Base-by-base conservation (phyloP, 345 rosid species). In the Cardiospermum halicacabum region DNA sequence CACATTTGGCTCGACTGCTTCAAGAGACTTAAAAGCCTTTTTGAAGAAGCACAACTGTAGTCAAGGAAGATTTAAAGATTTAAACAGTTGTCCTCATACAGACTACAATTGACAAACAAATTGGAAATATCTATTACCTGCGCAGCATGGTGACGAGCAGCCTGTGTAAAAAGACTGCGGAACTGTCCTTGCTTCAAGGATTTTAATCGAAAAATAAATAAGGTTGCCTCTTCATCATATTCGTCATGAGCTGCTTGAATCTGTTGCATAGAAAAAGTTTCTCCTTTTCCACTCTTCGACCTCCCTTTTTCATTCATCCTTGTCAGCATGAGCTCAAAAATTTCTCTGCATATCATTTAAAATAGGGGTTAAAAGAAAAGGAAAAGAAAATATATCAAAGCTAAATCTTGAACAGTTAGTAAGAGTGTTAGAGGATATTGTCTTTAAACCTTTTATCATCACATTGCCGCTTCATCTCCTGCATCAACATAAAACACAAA, bases 131-230 rank as follows among this genome's bases (percentile, higher is more conserved):
- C 49, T n/a, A 70, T 16, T 58, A 95, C 99, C 99, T 95, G 99
- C 76, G 99, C 93, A 66, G 99, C 93, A 77, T 95, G 96, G 76
- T 95, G 99, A 27, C 96, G 81, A 60, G 96, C 96, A 65, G 96
- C 97, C 77, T 95, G 99, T 10, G 97, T 95, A 48, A 95, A 85
- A 70, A 95, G 96, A 81, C 99, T 91, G 64, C 96, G 85, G 39
- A 91, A 85, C 74, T 95, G 99, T 57, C 96, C 96, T 80, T 89
- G 92, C 77, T 95, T 91, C 67, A 95, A 72, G 53, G 99, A 95
- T 72, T 89, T 91, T 70, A 87, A 72, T 49, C 99, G 91, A 66
- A 95, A 95, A 68, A 91, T 78, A 74, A 92, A 91, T 66, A 89
- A 72, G 62, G 96, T 89, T 54, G 92, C 94, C 78, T 85, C 99